These are phyloP conservation scores for Botrytis medusae DNA, from an alignment of 2,329 filamentous ascomycete species.

Conservation along the genomic window DNA sequence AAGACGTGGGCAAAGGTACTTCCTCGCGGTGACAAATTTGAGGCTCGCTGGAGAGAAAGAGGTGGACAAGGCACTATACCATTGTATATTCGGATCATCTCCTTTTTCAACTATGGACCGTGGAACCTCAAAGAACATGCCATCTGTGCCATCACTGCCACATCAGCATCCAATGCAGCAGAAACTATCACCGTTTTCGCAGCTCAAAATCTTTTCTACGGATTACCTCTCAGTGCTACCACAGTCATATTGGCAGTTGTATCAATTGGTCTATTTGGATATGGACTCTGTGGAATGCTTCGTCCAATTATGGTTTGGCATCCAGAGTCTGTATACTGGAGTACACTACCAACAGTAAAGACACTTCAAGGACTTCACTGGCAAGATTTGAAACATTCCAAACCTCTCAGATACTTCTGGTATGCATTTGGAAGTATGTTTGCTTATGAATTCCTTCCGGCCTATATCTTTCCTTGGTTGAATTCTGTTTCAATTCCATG, in stretches of 20 bases:
- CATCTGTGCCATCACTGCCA: slow-evolving; percentile 54
- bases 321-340: slow-evolving; percentile 50
- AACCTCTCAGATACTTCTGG: slow-evolving; percentile 46
- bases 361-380: slow-evolving; percentile 45
- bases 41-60: slow-evolving; percentile 48
- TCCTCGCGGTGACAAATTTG: slow-evolving; percentile 52
- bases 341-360: slow-evolving; percentile 43
- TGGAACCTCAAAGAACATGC: slow-evolving; percentile 59
- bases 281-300: slow-evolving; percentile 50
- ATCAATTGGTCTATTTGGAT: slow-evolving; percentile 51
- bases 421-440: slow-evolving; percentile 45
- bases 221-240: slow-evolving; percentile 42
- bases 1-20: slow-evolving; percentile 49
- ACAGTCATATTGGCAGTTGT: slow-evolving; percentile 48
- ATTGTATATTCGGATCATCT: slow-evolving; percentile 43
- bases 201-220: slow-evolving; percentile 50
- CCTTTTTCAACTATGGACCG: slow-evolving; percentile 51
- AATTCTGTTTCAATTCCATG: slow-evolving; percentile 48
- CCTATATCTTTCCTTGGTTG: slow-evolving; percentile 49
- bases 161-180: slow-evolving; percentile 51
- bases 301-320: slow-evolving; percentile 49
- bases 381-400: slow-evolving; percentile 42
- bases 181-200: slow-evolving; percentile 46
- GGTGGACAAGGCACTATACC: slow-evolving; percentile 47
- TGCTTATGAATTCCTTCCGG: slow-evolving; percentile 50